Conservation (phyloP, 345 rosid species). For the Salix koriyanagi region DNA sequence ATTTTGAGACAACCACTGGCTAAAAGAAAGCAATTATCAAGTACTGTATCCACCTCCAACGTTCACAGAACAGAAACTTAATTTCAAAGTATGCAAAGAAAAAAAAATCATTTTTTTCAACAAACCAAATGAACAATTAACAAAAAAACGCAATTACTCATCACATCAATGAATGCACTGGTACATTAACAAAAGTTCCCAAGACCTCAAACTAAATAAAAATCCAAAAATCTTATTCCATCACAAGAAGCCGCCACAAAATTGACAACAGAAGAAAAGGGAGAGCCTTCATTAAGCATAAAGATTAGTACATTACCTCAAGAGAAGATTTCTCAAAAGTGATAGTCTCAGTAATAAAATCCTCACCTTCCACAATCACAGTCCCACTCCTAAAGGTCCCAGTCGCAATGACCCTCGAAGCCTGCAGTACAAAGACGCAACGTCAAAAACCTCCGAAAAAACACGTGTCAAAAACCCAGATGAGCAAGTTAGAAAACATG, state of each 20-base stretch:
- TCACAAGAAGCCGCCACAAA: background rate
- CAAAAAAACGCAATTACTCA: background rate
- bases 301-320: no score
- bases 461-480: slow-evolving; percentile 4
- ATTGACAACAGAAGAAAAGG: background rate
- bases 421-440: slow-evolving; percentile 30
- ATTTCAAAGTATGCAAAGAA: background rate
- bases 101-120: background rate
- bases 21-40: background rate
- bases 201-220: background rate
- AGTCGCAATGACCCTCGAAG: slow-evolving; percentile 65
- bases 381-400: slow-evolving; percentile 93
- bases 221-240: background rate
- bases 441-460: background rate
- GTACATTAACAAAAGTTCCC: background rate
- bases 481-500: background rate
- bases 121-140: background rate
- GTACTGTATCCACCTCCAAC: no score
- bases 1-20: background rate
- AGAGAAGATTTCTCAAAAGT: no score
- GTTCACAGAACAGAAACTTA: no score
- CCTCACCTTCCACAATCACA: slow-evolving; percentile 24
- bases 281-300: background rate
- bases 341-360: no score
- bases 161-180: background rate